A percentile compares a stretch with the other conserved stretches of the same genome.
Conservation (phyloP, 2,329 filamentous ascomycete species). For the Acephala macrosclerotiorum region DNA sequence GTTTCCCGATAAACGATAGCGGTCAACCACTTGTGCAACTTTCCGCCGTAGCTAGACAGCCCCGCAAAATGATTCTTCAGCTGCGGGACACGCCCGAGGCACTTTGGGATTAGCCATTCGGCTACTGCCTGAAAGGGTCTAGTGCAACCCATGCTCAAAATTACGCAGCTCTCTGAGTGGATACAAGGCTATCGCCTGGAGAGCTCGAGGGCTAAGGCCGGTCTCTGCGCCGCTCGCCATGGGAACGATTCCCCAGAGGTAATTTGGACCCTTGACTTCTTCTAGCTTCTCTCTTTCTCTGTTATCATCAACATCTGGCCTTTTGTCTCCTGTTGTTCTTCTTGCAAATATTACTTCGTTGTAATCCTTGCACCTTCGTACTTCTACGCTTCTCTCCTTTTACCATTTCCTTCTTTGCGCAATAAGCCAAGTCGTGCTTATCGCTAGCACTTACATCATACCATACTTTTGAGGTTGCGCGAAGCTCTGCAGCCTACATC, state of each 20-base stretch:
- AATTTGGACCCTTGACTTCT: constrained; percentile 26
- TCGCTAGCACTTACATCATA: constrained; percentile 29
- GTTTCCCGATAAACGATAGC: constrained; percentile 34
- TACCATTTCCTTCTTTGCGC: constrained; percentile 28
- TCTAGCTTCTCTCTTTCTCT: constrained; percentile 22
- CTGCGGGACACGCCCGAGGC: not conserved
- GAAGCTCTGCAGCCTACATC: constrained; percentile 21
- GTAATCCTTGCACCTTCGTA: constrained; percentile 29
- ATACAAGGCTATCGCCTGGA: not conserved
- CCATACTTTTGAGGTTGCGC: constrained; percentile 16
- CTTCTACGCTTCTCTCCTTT: constrained; percentile 1
- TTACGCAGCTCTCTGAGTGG: constrained; percentile 11
- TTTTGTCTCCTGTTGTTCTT: constrained; percentile 20
- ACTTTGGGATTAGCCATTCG: constrained; percentile 6
- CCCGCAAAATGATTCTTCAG: not conserved
- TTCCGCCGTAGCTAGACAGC: constrained; percentile 17
- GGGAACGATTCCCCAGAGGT: constrained; percentile 11
- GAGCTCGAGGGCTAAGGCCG: not conserved
- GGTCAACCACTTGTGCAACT: constrained; percentile 23
- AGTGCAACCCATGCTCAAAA: not conserved
- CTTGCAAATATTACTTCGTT: constrained; percentile 32
- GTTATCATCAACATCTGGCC: constrained; percentile 19
- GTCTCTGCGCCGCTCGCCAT: constrained; percentile 1
- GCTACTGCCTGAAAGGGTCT: not conserved
- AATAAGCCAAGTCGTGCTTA: constrained; percentile 27